These are phyloP conservation scores for Phaeosphaeriaceae sp. DNA, from an alignment of 2,329 filamentous ascomycete genomes.

Conservation along the genomic window DNA sequence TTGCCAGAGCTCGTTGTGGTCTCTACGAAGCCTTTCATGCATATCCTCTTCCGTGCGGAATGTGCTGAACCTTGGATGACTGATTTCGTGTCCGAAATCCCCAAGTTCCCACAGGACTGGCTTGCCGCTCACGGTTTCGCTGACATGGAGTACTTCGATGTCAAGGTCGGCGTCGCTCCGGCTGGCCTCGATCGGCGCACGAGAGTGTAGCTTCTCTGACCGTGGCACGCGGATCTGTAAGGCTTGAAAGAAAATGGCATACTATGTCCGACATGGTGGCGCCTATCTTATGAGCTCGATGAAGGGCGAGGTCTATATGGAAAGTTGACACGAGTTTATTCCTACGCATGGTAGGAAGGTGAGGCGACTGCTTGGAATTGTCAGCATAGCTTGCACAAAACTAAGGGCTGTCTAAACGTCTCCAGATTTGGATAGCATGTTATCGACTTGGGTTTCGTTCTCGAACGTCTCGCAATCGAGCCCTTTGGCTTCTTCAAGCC, in stretches of 20 bases:
- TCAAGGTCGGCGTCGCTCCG: slow-evolving; percentile 31
- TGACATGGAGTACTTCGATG: slow-evolving; percentile 34
- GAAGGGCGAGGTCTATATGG: not conserved
- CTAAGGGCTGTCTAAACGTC: not conserved
- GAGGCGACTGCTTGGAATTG: not conserved
- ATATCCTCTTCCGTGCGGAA: slow-evolving; percentile 32
- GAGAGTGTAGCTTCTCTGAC: not conserved
- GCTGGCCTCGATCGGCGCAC: not conserved
- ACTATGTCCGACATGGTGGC: not conserved
- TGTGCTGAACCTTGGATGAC: slow-evolving; percentile 34
- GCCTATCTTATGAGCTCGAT: not conserved
- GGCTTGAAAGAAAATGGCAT: not conserved
- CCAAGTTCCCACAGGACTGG: slow-evolving; percentile 19
- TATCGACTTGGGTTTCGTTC: not conserved
- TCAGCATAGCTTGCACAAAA: not conserved
- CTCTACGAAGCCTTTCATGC: slow-evolving; percentile 25
- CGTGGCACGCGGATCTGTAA: not conserved
- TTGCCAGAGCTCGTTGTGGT: not conserved
- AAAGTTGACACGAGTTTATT: not conserved
- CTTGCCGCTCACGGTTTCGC: slow-evolving; percentile 27
- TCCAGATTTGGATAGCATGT: not conserved
- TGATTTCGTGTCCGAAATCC: slow-evolving; percentile 10
- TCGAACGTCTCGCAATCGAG: not conserved
- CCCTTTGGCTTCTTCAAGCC: not conserved
- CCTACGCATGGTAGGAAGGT: not conserved